Percentiles rank a stretch among this genome's conserved stretches.
Conservation (phyloP, 805 yeast species). For the Allodekkera sacchari region DNA sequence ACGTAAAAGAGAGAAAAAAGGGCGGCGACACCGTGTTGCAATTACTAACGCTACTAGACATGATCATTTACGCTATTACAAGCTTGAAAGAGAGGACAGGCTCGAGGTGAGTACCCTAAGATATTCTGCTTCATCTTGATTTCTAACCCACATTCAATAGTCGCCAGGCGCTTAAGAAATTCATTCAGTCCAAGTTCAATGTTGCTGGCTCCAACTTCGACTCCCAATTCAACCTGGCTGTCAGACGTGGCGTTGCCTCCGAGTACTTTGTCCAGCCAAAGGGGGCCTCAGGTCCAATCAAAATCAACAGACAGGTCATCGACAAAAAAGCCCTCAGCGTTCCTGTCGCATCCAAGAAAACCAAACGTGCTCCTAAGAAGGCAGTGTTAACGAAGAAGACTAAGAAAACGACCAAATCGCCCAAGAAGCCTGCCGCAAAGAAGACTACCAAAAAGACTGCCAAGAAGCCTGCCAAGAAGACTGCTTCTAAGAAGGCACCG, state of each 20-base stretch:
- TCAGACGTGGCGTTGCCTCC: constrained; percentile 72
- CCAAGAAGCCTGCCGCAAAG: constrained; percentile 25
- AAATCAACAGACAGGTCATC: constrained; percentile 40
- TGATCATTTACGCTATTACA: constrained; percentile 60
- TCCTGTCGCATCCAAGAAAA: constrained; percentile 21
- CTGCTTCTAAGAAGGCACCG: constrained; percentile 15
- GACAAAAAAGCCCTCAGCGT: constrained; percentile 22
- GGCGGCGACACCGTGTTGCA: background rate
- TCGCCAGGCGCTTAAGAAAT: constrained; percentile 85
- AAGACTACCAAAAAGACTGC: constrained; percentile 18
- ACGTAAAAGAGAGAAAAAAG: constrained; percentile 15
- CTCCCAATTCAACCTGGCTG: constrained; percentile 64
- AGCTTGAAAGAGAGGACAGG: constrained; percentile 77
- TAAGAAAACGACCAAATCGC: constrained; percentile 21
- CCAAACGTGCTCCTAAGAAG: constrained; percentile 18
- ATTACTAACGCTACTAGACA: constrained; percentile 28
- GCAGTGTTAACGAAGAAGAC: constrained; percentile 21
- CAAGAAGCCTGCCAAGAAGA: constrained; percentile 20
- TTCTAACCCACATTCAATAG: constrained; percentile 22
- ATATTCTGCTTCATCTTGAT: background rate
- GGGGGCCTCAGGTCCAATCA: constrained; percentile 84
- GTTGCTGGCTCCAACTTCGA: constrained; percentile 61
- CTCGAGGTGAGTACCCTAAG: constrained; percentile 41
- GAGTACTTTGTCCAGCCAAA: constrained; percentile 78
- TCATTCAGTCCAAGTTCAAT: constrained; percentile 56